Conservation (phyloP, 2,329 filamentous ascomycete genomes). For the Ceratocystiopsis minuta region DNA sequence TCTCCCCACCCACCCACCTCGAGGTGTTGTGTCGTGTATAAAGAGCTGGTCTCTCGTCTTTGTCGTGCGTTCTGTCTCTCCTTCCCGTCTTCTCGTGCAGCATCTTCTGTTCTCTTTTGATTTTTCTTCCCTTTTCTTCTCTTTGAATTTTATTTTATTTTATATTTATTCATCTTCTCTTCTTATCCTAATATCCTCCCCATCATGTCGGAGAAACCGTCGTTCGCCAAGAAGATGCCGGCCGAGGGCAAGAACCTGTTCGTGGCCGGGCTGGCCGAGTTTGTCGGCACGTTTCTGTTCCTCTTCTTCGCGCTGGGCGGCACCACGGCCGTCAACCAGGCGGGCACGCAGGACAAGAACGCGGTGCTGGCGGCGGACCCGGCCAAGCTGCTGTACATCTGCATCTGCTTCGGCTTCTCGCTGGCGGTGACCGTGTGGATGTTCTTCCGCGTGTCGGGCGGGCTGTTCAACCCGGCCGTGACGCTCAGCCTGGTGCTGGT, state of each 20-base stretch:
- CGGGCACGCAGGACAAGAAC: conserved; percentile 5
- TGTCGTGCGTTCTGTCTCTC: too few relatives aligned
- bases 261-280: conserved; percentile 28
- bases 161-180: too few relatives aligned
- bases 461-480: conserved; percentile 33
- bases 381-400: conserved; percentile 28
- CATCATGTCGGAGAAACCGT: background rate
- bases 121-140: too few relatives aligned
- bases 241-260: conserved; percentile 15
- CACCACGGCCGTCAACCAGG: conserved; percentile 13
- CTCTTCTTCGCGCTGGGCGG: conserved; percentile 21
- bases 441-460: conserved; percentile 35
- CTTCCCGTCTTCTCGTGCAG: too few relatives aligned
- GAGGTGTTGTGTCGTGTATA: too few relatives aligned
- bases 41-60: too few relatives aligned
- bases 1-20: too few relatives aligned
- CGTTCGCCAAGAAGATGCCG: conserved; percentile 6
- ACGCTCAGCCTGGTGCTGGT: conserved; percentile 40
- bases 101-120: too few relatives aligned
- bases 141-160: too few relatives aligned
- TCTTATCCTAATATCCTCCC: too few relatives aligned
- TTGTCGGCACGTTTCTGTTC: conserved; percentile 35
- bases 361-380: conserved; percentile 12
- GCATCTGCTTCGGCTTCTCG: conserved; percentile 29
- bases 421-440: conserved; percentile 37